Base-by-base conservation (phyloP, 2,329 filamentous ascomycete genomes). In the Cercospora brassicicola region DNA sequence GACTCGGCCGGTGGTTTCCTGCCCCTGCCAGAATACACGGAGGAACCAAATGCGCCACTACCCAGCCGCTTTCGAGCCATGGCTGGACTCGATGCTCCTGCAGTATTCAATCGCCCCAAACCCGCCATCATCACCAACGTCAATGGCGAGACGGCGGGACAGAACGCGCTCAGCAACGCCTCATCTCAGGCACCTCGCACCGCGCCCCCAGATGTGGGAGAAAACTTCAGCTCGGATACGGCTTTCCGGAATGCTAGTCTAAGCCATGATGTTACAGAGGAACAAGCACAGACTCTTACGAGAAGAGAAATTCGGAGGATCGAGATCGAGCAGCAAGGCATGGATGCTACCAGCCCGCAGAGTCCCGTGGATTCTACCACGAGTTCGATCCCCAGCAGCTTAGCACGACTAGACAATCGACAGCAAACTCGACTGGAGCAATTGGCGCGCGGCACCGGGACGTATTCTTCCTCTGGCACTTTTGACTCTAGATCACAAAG, bases 1-100 rank as follows among this genome's bases (percentile, higher is more conserved):
- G 91, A 94, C 76, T 90, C 90, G 9, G 90, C 92, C 74, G 91
- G 92, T 73, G 93, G 90, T 88, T 90, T 92, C n/a, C 89, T 92
- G 10, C 90, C 91, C 4, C 90, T 92, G 26, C 92, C 92, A 3
- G 91, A 91, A 0, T 95, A 95, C 74, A 86, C 88, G 33, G 87
- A 88, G 69, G 88, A 91, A 2, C 78, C 80, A 4, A 78, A 82
- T 61, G 76, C 78, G 48, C 78, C 78, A 36, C 65, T 80, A 2
- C 78, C 78, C 7, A 75, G 76, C 45, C 73, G 77, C 6, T 80
- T 78, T 53, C 72, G 78, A 20, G 76, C 75, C 5, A 72, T 80
- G 72, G 78, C 78, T 63, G 78, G 78, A 0, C 68, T 80, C 4
- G 77, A 79, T 59, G 68, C 69, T n/a, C 77, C 75, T 8, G 56